Evolutionary conservation across 106 monocot species (phyloP).

Genomic region (Gastrodia elata): DNA sequence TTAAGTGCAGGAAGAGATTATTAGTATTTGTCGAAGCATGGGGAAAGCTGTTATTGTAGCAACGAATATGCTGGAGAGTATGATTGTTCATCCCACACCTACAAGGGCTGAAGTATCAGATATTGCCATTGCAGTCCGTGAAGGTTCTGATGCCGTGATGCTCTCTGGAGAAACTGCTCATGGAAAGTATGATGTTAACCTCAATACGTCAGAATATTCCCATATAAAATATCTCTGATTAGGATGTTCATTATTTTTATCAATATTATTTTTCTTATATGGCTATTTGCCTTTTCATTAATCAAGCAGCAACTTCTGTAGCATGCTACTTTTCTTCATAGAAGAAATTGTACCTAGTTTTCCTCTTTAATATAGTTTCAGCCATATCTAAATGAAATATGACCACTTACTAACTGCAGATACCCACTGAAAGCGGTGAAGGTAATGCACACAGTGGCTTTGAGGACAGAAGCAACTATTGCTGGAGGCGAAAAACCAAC

Average conservation of each 20-base stretch:
- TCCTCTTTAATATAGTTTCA: not conserved
- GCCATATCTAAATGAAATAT: not conserved
- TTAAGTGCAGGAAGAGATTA: constrained; percentile 83
- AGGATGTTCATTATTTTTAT: not conserved
- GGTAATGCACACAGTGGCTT: constrained; percentile 96
- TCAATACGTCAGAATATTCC: not conserved
- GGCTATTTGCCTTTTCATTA: not conserved
- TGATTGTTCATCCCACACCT: constrained; percentile 98
- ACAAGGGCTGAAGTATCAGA: constrained; percentile 96
- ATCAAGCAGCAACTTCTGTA: not conserved
- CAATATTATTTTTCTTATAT: not conserved
- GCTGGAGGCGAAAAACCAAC: constrained; percentile 57
- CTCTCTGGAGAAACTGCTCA: constrained; percentile 98
- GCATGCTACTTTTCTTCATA: not conserved
- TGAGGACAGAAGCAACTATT: constrained; percentile 92
- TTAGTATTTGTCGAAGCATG: constrained; percentile 86
- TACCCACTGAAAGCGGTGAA: constrained; percentile 97
- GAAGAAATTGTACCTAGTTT: not conserved
- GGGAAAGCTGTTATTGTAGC: constrained; percentile 99
- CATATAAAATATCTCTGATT: not conserved
- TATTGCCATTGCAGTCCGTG: constrained; percentile 97
- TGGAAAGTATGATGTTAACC: constrained; percentile 67
- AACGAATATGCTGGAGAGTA: constrained; percentile 98
- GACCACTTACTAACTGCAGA: constrained; percentile 37
- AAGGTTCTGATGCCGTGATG: constrained; percentile 93